Base-by-base conservation (phyloP, 257 asterid genomes). In the Penstemon davidsonii region DNA sequence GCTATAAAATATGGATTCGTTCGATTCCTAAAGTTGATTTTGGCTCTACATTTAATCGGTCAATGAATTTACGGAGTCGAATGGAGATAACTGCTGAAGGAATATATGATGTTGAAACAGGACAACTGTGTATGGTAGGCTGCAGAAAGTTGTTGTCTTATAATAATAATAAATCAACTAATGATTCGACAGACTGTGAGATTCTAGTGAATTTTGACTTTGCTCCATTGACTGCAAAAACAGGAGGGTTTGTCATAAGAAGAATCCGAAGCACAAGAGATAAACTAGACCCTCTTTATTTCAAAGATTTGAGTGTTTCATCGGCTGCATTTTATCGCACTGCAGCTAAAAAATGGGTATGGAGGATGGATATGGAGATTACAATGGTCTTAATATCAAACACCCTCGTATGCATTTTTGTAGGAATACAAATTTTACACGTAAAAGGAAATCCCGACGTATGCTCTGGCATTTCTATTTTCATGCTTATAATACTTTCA, bases 321-420 rank as follows among this genome's bases (percentile, higher is more conserved):
- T 76, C 91, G 3, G 5, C 4, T 63, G 69, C 81, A 13, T 66
- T 49, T 60, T 84, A 74, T 37, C 1, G 0, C 4, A 49, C 0
- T 13, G 70, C 33, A 37, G 84, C 81, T 5, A 50, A 68, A 72
- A 55, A 60, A 68, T 77, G 82, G 12, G 71, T 84, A 42, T 82
- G 88, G 90, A 78, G 96, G 76, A 87, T 89, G 88, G 95, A 89
- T 78, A 41, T 87, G 41, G 95, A 89, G 83, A 82, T 85, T 77
- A 66, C 51, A 4, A 68, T 87, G 81, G 88, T 83, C 61, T 70
- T 87, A 71, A 71, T 87, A 74, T 82, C 89, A 7, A 85, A 78
- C 77, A 82, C 92, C 10, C 74, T 87, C 15, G 36, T 65, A 3
- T 87, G 92, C 69, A 15, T 85, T 25, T 84, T 87, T 6, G 36